These are phyloP conservation scores for Irpex sp. DNA, from an alignment of 1,284 basidiomycete species.

Conservation along the genomic window DNA sequence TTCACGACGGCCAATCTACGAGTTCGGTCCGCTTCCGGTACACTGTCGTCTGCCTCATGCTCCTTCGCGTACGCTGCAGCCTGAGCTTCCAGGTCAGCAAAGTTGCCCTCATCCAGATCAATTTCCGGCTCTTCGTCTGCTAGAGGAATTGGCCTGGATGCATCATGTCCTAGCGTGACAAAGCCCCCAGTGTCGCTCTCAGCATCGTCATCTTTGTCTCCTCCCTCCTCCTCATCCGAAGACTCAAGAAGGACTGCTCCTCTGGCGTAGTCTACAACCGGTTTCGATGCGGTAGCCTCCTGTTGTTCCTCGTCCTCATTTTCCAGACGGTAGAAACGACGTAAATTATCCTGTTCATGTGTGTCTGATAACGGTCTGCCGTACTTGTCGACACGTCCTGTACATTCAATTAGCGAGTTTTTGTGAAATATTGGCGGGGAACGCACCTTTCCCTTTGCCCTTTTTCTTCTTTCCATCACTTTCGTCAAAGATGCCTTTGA, in stretches of 20 bases:
- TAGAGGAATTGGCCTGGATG: conserved; percentile 36
- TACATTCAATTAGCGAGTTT: conserved; percentile 5
- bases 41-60: conserved; percentile 31
- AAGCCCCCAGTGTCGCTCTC: conserved; percentile 48
- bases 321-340: conserved; percentile 80
- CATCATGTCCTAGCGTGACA: conserved; percentile 46
- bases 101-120: conserved; percentile 75
- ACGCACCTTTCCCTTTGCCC: conserved; percentile 35
- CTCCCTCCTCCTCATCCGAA: conserved; percentile 75
- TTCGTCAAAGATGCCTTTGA: conserved; percentile 75
- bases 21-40: conserved; percentile 47
- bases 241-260: conserved; percentile 85
- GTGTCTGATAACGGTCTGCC: conserved; percentile 72
- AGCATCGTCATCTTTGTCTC: conserved; percentile 37
- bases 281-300: conserved; percentile 26
- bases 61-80: conserved; percentile 58
- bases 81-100: conserved; percentile 72
- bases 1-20: conserved; percentile 89
- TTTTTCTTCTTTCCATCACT: conserved; percentile 42
- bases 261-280: conserved; percentile 81
- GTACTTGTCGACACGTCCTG: conserved; percentile 87
- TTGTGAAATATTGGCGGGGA: neutral
- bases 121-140: conserved; percentile 59
- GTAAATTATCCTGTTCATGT: conserved; percentile 73
- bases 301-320: conserved; percentile 37